These are phyloP conservation scores for Linderniella brevidens DNA, from an alignment of 257 asterid genomes.

Conservation along the genomic window DNA sequence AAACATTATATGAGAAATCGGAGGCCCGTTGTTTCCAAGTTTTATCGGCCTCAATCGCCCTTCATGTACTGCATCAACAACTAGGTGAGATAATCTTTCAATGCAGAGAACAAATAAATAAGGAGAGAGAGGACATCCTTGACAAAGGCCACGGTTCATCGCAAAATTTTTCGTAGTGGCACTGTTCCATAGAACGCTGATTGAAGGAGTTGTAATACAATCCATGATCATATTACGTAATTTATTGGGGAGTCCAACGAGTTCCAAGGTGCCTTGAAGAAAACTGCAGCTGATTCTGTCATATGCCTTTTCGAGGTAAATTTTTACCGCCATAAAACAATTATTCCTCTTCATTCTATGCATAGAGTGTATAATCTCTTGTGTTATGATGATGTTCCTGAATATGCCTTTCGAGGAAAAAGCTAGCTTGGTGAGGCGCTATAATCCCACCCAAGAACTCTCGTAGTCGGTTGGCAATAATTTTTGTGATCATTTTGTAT, in stretches of 20 bases:
- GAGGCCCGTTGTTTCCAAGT: neutral
- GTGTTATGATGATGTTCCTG: neutral
- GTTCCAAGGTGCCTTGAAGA: neutral
- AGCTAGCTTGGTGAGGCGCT: neutral
- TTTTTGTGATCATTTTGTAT: neutral
- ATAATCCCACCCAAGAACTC: neutral
- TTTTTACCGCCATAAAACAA: neutral
- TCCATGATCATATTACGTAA: neutral
- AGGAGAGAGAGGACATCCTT: neutral
- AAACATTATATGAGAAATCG: neutral
- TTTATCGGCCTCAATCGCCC: neutral
- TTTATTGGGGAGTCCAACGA: neutral
- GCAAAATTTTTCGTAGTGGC: neutral
- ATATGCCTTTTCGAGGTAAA: neutral
- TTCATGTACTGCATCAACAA: neutral
- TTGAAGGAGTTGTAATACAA: neutral
- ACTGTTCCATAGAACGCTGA: neutral
- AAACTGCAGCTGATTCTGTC: neutral
- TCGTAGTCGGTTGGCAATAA: neutral
- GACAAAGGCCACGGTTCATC: neutral
- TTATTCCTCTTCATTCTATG: neutral
- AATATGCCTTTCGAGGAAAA: neutral
- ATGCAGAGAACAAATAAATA: neutral
- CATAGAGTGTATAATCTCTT: neutral
- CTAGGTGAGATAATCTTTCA: neutral